Base-by-base conservation (phyloP, 768 basidiomycete genomes). In the Mycena haematopus region DNA sequence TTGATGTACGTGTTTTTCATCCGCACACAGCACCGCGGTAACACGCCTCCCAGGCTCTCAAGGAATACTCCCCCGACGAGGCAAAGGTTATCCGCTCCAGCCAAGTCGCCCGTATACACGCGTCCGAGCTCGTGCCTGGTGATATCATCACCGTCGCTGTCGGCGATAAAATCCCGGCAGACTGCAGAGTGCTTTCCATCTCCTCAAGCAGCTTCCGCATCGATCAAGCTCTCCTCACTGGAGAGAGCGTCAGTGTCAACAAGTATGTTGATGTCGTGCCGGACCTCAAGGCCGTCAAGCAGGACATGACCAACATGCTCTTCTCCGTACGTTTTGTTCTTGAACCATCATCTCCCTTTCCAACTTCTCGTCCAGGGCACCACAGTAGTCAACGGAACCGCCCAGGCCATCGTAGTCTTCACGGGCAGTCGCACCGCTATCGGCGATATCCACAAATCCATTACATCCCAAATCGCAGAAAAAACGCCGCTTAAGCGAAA, bases 401-500 rank as follows among this genome's bases (percentile, higher is more conserved):
- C 92, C 2, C 86, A 81, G 53, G 96, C 96, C 17, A 73, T 99
- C 56, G 96, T 98, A 21, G 88, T 93, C 10, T 89, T 86, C 68
- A 99, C 93, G 2, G 96, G 96, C 36, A 76, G 86, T 66, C 79
- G 85, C 58, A 98, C 96, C 19, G 96, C 96, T 51, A 95, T 99
- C 68, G 96, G 96, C 29, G 90, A 96, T 71, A 99, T 99, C 67
- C 96, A 99, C 81, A 92, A 93, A 70, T 96, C 95, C 47, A 99
- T 99, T 74, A 86, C 92, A 7, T 85, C 90, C 33, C 95, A 96
- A 74, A 96, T 96, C 68, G 87, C 83, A 57, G 96, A 98, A 70
- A 98, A 99, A 83, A 99, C 96, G 0, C 96, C 96, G 0, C 79
- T 99, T 53, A 99, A 99, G 77, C 89, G 93, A 65, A 98, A 98